Percentiles rank a stretch among this genome's conserved stretches.
Conservation (phyloP, 805 yeast genomes). For the Yueomyces sinensis region DNA sequence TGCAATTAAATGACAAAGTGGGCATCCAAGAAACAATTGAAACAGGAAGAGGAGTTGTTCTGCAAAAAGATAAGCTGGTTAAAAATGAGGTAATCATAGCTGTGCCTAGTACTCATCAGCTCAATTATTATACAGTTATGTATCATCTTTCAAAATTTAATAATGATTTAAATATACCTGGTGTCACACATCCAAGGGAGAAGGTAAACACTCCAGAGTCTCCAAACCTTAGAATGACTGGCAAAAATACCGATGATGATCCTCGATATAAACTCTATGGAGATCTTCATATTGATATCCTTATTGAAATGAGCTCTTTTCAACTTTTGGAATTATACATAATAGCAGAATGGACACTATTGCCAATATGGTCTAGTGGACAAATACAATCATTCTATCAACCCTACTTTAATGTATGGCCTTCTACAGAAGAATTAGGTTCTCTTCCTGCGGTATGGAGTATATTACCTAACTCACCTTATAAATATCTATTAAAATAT, state of each 20-base stretch:
- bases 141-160: constrained; percentile 29
- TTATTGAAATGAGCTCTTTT: constrained; percentile 39
- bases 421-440: constrained; percentile 38
- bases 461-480: constrained; percentile 13
- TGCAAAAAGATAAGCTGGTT: constrained; percentile 26
- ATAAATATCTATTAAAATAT: constrained; percentile 19
- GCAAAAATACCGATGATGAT: constrained; percentile 3
- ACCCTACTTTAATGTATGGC: constrained; percentile 56
- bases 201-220: too few species aligned
- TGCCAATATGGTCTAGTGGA: constrained; percentile 14
- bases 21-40: constrained; percentile 28
- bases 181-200: constrained; percentile 2
- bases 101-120: constrained; percentile 43
- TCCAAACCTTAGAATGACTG: not conserved
- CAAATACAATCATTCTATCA: constrained; percentile 40
- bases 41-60: constrained; percentile 53
- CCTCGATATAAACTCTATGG: constrained; percentile 23
- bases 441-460: constrained; percentile 57
- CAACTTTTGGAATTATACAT: constrained; percentile 42
- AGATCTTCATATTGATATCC: constrained; percentile 19
- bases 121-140: constrained; percentile 44
- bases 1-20: constrained; percentile 29
- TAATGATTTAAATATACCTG: constrained; percentile 8
- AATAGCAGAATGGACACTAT: constrained; percentile 17
- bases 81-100: constrained; percentile 34